A percentile compares a stretch with the other conserved stretches of the same genome.
These are phyloP conservation scores for sweet orange (Citrus sinensis) DNA, from an alignment of 345 rosid genomes.

Conservation along the genomic window DNA sequence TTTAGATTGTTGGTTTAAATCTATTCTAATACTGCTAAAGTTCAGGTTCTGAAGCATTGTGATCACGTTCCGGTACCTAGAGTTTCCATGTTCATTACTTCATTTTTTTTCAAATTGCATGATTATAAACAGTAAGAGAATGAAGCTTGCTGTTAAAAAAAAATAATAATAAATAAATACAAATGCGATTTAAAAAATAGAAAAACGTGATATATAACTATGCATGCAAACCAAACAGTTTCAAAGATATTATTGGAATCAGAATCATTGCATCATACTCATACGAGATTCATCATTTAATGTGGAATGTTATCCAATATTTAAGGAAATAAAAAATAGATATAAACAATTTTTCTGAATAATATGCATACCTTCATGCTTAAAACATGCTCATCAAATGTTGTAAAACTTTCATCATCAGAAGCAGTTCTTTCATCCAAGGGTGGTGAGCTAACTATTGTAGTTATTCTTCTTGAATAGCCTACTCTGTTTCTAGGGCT, in stretches of 20 bases:
- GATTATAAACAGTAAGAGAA: background rate
- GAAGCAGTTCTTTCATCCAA: constrained; percentile 21
- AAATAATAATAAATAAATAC: background rate
- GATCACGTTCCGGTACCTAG: background rate
- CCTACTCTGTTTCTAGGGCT: constrained; percentile 41
- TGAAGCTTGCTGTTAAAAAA: background rate
- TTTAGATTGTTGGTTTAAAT: background rate
- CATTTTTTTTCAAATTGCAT: background rate
- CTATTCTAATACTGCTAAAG: background rate
- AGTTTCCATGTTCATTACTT: background rate
- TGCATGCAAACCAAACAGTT: background rate
- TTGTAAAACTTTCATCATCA: constrained; percentile 12
- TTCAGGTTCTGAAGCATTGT: background rate
- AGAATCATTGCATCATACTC: background rate
- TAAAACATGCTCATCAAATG: constrained; percentile 30
- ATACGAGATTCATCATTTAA: background rate
- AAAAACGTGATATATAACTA: background rate
- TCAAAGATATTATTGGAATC: background rate
- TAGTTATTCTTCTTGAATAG: constrained; percentile 40
- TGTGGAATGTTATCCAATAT: background rate
- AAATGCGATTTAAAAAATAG: background rate
- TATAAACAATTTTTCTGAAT: constrained; percentile 1
- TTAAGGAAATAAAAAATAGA: background rate
- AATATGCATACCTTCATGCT: constrained; percentile 42
- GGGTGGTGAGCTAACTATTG: constrained; percentile 24